These are phyloP conservation scores for Thalassiosira exigua DNA, from an alignment of 352 stramenopile species.

Conservation along the genomic window DNA sequence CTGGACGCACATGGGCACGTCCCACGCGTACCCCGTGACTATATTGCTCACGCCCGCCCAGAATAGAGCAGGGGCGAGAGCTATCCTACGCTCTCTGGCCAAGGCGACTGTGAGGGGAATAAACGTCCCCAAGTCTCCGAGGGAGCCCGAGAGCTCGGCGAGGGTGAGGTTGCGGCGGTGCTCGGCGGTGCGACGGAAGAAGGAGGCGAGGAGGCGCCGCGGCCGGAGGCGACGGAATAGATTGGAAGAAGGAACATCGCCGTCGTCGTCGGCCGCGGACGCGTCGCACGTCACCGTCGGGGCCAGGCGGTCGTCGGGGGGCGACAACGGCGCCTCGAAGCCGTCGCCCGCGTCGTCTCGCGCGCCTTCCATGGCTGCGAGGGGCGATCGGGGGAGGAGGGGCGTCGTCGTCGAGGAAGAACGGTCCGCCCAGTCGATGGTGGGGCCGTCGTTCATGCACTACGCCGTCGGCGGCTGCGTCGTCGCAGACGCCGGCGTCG, in stretches of 20 bases:
- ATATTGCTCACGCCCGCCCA: slow-evolving; percentile 90
- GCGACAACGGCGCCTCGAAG: background rate
- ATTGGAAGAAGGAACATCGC: background rate
- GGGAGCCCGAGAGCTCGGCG: slow-evolving; percentile 88
- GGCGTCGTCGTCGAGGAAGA: background rate
- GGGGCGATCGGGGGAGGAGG: background rate
- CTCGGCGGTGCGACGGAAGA: background rate
- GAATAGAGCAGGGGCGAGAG: slow-evolving; percentile 91
- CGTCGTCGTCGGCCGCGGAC: background rate
- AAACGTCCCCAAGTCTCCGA: slow-evolving; percentile 94
- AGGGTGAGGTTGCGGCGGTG: slow-evolving; percentile 83
- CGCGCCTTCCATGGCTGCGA: no score
- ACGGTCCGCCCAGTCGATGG: no score
- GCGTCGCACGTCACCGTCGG: background rate
- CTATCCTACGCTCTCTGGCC: slow-evolving; percentile 87
- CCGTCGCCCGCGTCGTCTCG: no score
- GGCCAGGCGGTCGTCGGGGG: background rate
- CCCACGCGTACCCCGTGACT: slow-evolving; percentile 88
- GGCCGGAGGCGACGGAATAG: no score
- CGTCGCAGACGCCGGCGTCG: background rate
- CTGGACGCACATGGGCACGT: slow-evolving; percentile 93
- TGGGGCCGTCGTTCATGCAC: no score
- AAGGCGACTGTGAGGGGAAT: slow-evolving; percentile 92
- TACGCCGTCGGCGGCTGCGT: no score
- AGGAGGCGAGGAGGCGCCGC: slow-evolving; percentile 6